A percentile compares a stretch with the other conserved stretches of the same genome.
phyloP scores from a whole-genome alignment of 208 protist species.

The Acanthamoeba culbertsoni region DNA sequence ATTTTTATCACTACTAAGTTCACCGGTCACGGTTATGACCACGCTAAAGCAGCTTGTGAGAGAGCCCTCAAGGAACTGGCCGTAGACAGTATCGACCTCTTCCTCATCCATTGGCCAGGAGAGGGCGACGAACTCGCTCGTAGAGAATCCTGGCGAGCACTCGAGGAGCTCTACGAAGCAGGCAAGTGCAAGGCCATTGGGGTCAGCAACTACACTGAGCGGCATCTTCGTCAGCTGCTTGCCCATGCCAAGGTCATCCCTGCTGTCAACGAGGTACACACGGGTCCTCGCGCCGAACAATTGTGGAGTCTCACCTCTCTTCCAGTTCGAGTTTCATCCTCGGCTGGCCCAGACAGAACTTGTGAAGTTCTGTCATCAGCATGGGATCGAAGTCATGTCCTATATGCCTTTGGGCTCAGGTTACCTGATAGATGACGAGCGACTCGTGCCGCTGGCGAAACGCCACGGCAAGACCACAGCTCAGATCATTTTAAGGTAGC shows the following conservation, averaged over 20 bases:
- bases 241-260: conserved; percentile 1
- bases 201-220: conserved; percentile 37
- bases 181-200: conserved; percentile 22
- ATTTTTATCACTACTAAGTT: conserved; percentile 17
- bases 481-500: neutral
- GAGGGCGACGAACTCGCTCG: neutral
- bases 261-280: conserved; percentile 38
- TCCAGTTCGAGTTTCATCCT: conserved; percentile 16
- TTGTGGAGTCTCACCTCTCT: neutral
- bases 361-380: neutral
- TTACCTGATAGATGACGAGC: neutral
- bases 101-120: neutral
- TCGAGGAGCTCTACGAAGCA: neutral
- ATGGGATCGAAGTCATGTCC: conserved; percentile 24
- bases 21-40: neutral
- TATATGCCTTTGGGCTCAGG: neutral
- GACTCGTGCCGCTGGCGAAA: neutral
- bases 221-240: neutral
- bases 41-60: neutral
- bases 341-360: neutral
- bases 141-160: neutral
- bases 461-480: neutral
- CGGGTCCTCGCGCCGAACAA: too few species aligned
- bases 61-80: neutral
- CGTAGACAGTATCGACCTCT: neutral